Conservation (phyloP, 192 early-diverging fungal species). For the Spinellus fusiger region DNA sequence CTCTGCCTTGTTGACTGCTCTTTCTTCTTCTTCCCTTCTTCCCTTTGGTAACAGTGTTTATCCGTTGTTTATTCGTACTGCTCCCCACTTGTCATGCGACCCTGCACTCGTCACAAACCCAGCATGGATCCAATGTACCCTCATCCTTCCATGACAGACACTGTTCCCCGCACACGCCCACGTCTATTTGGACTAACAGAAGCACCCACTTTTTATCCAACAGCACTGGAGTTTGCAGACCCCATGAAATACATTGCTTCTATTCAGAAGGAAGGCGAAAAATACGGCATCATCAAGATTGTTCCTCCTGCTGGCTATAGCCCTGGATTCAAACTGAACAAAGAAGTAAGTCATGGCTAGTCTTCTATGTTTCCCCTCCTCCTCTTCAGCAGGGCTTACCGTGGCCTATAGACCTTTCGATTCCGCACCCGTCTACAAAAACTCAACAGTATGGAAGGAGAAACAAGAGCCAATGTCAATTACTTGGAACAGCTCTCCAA, state of each 20-base stretch:
- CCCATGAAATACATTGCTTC: slow-evolving; percentile 81
- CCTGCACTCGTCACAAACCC: background rate
- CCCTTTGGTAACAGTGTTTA: background rate
- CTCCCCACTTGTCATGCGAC: background rate
- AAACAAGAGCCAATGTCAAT: slow-evolving; percentile 78
- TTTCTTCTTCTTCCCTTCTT: background rate
- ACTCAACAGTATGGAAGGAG: slow-evolving; percentile 89
- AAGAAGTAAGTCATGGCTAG: slow-evolving; percentile 57
- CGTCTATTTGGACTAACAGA: slow-evolving; percentile 68
- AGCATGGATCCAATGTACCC: background rate
- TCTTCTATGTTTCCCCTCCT: too few relatives aligned
- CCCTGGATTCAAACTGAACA: slow-evolving; percentile 83
- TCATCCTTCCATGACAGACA: background rate
- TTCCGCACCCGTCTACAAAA: slow-evolving; percentile 87
- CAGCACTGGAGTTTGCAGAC: slow-evolving; percentile 72
- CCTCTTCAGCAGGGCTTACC: background rate
- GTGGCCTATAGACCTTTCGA: slow-evolving; percentile 63
- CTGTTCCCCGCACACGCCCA: slow-evolving; percentile 38
- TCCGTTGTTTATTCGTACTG: background rate
- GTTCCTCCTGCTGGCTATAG: slow-evolving; percentile 84
- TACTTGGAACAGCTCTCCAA: slow-evolving; percentile 88
- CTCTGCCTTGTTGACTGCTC: background rate
- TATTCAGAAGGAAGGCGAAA: slow-evolving; percentile 71
- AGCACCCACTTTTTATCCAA: slow-evolving; percentile 79
- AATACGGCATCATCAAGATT: slow-evolving; percentile 87